These are phyloP conservation scores for Microdochium paspali DNA, from an alignment of 2,329 filamentous ascomycete species.

Conservation along the genomic window DNA sequence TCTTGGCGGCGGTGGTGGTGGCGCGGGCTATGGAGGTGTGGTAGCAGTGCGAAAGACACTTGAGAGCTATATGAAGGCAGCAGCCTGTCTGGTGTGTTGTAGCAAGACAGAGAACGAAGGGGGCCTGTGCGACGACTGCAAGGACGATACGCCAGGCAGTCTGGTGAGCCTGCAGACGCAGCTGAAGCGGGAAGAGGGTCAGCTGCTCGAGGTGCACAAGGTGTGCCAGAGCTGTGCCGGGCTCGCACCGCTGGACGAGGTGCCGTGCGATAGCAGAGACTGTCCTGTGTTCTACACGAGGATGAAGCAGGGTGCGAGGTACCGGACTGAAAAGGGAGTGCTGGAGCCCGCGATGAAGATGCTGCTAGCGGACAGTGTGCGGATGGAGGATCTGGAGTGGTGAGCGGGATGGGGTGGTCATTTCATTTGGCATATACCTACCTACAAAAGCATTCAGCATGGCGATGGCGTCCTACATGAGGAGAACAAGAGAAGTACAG, in stretches of 20 bases:
- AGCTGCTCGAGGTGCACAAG: slow-evolving; percentile 51
- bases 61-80: slow-evolving; percentile 86
- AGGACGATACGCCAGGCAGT: slow-evolving; percentile 43
- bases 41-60: slow-evolving; percentile 58
- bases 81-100: slow-evolving; percentile 69
- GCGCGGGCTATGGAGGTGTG: slow-evolving; percentile 14
- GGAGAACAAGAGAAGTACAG: too few relatives aligned
- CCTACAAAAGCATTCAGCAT: too few relatives aligned
- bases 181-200: slow-evolving; percentile 54
- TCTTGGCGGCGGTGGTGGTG: slow-evolving; percentile 21
- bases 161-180: slow-evolving; percentile 54
- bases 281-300: slow-evolving; percentile 87
- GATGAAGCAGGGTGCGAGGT: slow-evolving; percentile 47
- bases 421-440: too few relatives aligned
- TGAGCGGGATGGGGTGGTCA: too few relatives aligned
- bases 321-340: slow-evolving; percentile 27
- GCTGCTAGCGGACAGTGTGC: slow-evolving; percentile 18
- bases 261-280: slow-evolving; percentile 83
- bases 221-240: slow-evolving; percentile 77
- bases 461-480: background rate
- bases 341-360: slow-evolving; percentile 22
- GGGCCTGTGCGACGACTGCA: slow-evolving; percentile 50
- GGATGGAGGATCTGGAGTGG: slow-evolving; percentile 22
- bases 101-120: slow-evolving; percentile 34
- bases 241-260: slow-evolving; percentile 61